Conservation (phyloP, 2,329 filamentous ascomycete genomes). For the Neobulgaria alba region DNA sequence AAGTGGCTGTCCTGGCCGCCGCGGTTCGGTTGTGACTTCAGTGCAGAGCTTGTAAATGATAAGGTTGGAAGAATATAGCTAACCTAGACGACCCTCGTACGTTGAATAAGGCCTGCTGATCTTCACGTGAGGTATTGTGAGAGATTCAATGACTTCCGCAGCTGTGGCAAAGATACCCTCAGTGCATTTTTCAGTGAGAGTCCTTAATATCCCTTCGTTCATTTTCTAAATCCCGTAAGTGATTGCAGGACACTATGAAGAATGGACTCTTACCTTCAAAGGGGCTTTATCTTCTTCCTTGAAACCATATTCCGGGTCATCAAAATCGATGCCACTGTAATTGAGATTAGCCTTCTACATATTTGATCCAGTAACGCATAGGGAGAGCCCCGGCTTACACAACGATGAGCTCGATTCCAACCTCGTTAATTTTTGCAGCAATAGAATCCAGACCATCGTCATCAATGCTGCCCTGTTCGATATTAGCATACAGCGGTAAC, state of each 20-base stretch:
- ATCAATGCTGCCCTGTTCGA: slow-evolving; percentile 54
- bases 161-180: slow-evolving; percentile 72
- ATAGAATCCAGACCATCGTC: slow-evolving; percentile 59
- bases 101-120: slow-evolving; percentile 63
- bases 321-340: slow-evolving; percentile 92
- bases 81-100: slow-evolving; percentile 66
- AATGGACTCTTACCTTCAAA: slow-evolving; percentile 47
- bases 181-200: slow-evolving; percentile 59
- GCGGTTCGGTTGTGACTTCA: no score
- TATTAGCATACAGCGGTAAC: slow-evolving; percentile 35
- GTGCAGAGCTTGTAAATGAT: no score
- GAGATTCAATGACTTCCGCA: slow-evolving; percentile 72
- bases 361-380: no score
- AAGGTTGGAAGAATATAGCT: slow-evolving; percentile 2
- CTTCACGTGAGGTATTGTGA: slow-evolving; percentile 72
- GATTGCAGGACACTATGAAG: neutral
- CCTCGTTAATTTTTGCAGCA: slow-evolving; percentile 61
- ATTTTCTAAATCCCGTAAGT: slow-evolving; percentile 36
- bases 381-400: slow-evolving; percentile 59
- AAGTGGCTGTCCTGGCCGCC: no score
- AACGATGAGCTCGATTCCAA: slow-evolving; percentile 68
- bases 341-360: no score
- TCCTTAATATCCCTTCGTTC: slow-evolving; percentile 63
- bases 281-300: slow-evolving; percentile 81
- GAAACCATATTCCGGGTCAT: slow-evolving; percentile 80